Evolutionary conservation across 1,284 basidiomycete species (phyloP), one percentile per base, ranked within the genome.

Genomic region (Microstroma glucosiphilum): DNA sequence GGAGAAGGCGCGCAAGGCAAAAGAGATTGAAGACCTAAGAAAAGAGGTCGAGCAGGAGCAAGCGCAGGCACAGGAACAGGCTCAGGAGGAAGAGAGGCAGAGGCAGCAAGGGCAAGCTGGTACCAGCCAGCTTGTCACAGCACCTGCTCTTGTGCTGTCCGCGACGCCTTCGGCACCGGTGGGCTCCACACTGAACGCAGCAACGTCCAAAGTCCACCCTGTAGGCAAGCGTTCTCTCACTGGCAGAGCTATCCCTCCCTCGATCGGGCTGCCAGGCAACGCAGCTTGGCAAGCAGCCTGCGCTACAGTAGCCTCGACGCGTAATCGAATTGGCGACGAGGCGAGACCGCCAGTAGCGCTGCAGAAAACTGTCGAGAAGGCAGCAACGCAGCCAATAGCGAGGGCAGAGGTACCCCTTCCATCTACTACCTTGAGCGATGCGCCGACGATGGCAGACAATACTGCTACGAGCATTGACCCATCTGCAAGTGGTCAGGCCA

Each of bases 231-330:
- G 30, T 19, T 23, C 51, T 13, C 19, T 25, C 51, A 54, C 51
- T 25, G 26, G 21, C 21, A 30, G 57, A 23, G 30, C 26, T 15
- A 51, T 59, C n/a, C 61, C 58, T 1, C 61, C 58, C 11, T 62
- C 61, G 6, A 43, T 30, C 8, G n/a, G 25, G 12, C 26, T 62
- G 1, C 21, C 42, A 6, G 58, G 58, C 54, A 30, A 23, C 21
- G 13, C 53, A 30, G 61, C 61, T 12, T 62, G 61, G 61, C 41
- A 59, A 7, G 21, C 15, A 6, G 61, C 61, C 12, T 62, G 61
- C 53, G 61, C 56, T 21, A 60, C 49, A 9, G 61, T 62, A 1
- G 26, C 61, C n/a, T 17, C 37, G 7, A 62, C 61, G 30, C 59
- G 48, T 30, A 61, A 61, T 54, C 25, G 13, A 13, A 60, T 62